Conservation (phyloP, 2,329 filamentous ascomycete genomes). For the Fusarium liriodendri region DNA sequence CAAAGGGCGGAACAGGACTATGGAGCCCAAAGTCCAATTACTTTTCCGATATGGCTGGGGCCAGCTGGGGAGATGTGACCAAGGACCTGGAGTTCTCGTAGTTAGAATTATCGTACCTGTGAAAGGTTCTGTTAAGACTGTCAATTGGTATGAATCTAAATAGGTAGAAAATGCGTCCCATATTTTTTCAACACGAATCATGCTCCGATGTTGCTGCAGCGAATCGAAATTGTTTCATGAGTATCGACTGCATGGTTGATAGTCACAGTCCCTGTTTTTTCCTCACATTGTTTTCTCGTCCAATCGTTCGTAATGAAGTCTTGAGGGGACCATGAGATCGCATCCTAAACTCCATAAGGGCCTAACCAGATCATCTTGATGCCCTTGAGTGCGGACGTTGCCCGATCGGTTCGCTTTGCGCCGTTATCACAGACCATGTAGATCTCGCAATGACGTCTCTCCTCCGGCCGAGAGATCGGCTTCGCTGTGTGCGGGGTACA, state of each 20-base stretch:
- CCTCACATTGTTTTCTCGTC: neutral
- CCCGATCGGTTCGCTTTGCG: neutral
- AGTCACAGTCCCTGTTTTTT: neutral
- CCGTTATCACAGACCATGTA: neutral
- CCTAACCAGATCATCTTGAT: neutral
- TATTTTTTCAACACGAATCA: neutral
- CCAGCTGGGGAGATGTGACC: slow-evolving; percentile 45
- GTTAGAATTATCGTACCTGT: neutral
- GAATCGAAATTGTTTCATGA: neutral
- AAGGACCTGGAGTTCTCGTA: slow-evolving; percentile 35
- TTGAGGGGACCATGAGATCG: neutral
- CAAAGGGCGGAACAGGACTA: slow-evolving; percentile 56
- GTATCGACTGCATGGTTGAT: neutral
- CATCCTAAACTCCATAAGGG: neutral
- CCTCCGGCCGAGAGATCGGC: neutral
- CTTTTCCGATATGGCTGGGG: slow-evolving; percentile 43
- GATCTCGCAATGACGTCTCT: slow-evolving; percentile 11
- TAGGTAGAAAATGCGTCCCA: neutral
- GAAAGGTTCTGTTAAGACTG: neutral
- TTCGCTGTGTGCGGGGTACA: slow-evolving; percentile 24
- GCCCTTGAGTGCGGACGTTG: neutral
- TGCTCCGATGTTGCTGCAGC: neutral
- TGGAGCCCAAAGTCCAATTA: slow-evolving; percentile 49
- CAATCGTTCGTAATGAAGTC: neutral
- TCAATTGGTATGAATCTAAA: neutral